phyloP scores from a whole-genome alignment of 805 yeast genomes.

The Cyberlindnera meyerae region DNA sequence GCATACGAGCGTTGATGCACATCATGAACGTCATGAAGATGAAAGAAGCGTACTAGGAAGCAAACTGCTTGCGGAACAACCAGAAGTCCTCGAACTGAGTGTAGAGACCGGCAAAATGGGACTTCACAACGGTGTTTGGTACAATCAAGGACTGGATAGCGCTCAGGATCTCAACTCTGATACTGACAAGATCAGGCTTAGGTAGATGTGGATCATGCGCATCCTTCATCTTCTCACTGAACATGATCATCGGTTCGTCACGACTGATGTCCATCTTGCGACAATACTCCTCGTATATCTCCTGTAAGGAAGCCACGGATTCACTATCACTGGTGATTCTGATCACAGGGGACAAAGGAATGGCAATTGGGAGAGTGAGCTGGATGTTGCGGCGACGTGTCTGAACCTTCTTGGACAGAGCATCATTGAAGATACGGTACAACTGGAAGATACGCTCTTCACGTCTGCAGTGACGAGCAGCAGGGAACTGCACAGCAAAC shows the following conservation, averaged over 20 bases:
- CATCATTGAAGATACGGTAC: conserved; percentile 82
- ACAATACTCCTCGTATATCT: conserved; percentile 85
- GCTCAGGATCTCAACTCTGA: conserved; percentile 84
- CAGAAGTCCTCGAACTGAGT: conserved; percentile 89
- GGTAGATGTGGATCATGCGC: conserved; percentile 93
- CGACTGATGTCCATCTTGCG: conserved; percentile 64
- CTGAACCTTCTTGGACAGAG: conserved; percentile 76
- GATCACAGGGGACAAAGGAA: conserved; percentile 92
- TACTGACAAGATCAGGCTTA: conserved; percentile 84
- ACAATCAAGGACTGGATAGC: conserved; percentile 85
- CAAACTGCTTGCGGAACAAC: conserved; percentile 92
- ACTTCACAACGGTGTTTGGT: conserved; percentile 77
- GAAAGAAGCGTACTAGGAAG: conserved; percentile 91
- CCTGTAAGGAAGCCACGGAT: conserved; percentile 70
- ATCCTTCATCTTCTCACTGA: conserved; percentile 79
- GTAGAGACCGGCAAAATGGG: conserved; percentile 67
- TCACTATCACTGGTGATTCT: conserved; percentile 81
- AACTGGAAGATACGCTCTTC: conserved; percentile 93
- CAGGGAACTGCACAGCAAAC: conserved; percentile 96
- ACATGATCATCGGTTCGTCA: conserved; percentile 86
- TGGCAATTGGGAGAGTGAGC: conserved; percentile 85
- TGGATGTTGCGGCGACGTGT: conserved; percentile 79
- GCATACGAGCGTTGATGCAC: conserved; percentile 89
- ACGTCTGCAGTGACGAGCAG: conserved; percentile 94
- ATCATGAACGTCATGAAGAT: conserved; percentile 90